These are phyloP conservation scores for Candida railenensis DNA, from an alignment of 805 yeast genomes.

Conservation along the genomic window DNA sequence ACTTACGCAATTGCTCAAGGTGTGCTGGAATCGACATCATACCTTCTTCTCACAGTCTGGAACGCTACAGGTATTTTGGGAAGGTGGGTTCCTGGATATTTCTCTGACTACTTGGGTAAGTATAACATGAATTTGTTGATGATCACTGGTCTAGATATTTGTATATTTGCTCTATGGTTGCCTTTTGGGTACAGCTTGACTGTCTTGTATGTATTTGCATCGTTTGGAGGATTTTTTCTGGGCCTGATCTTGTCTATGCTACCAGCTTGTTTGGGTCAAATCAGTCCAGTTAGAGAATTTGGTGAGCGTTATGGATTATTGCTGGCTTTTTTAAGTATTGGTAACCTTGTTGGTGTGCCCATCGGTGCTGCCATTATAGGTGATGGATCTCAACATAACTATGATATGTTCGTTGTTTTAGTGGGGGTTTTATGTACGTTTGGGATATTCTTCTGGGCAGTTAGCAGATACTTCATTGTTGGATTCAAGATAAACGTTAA, in stretches of 20 bases:
- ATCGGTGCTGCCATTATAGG: slow-evolving; percentile 31
- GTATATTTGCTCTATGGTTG: slow-evolving; percentile 30
- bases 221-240: slow-evolving; percentile 33
- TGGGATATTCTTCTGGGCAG: slow-evolving; percentile 28
- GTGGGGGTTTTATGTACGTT: slow-evolving; percentile 26
- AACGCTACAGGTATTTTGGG: slow-evolving; percentile 31
- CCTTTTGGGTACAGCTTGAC: slow-evolving; percentile 27
- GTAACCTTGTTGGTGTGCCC: slow-evolving; percentile 34
- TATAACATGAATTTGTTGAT: slow-evolving; percentile 32
- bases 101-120: slow-evolving; percentile 27
- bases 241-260: slow-evolving; percentile 35
- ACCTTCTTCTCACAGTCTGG: slow-evolving; percentile 26
- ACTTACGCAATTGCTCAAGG: slow-evolving; percentile 34
- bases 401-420: slow-evolving; percentile 29
- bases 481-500: slow-evolving; percentile 21
- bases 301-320: slow-evolving; percentile 37
- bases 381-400: slow-evolving; percentile 22
- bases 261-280: slow-evolving; percentile 56
- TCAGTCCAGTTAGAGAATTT: slow-evolving; percentile 43
- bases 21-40: slow-evolving; percentile 24
- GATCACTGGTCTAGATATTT: slow-evolving; percentile 23
- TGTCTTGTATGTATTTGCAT: slow-evolving; percentile 32
- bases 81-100: slow-evolving; percentile 29
- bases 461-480: slow-evolving; percentile 20
- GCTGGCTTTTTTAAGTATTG: slow-evolving; percentile 28